phyloP scores from a whole-genome alignment of 169 alveolate genomes.

The Cryptosporidium sp. region DNA sequence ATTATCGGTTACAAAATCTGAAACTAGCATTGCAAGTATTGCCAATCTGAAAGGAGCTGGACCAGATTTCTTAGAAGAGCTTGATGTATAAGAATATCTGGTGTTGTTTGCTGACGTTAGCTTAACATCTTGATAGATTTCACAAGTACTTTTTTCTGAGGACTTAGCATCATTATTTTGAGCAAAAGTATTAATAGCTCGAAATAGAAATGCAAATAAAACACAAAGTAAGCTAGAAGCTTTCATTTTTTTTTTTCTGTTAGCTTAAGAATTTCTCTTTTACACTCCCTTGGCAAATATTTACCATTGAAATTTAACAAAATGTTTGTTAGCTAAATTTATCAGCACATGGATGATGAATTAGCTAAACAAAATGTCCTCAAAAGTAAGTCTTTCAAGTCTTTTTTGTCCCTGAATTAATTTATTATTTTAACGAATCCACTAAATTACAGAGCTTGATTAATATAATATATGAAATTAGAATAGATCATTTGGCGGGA shows the following conservation, averaged over 20 bases:
- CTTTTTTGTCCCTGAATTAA: neutral
- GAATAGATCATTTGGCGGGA: conserved; percentile 74
- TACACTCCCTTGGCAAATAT: neutral
- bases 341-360: neutral
- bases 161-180: neutral
- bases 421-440: neutral
- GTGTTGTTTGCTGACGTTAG: neutral
- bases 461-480: neutral
- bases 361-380: neutral
- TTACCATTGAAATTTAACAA: neutral
- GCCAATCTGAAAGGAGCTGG: conserved; percentile 72
- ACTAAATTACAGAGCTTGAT: neutral
- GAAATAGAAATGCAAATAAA: neutral
- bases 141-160: conserved; percentile 10
- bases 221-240: neutral
- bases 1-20: conserved; percentile 35
- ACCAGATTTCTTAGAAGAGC: neutral
- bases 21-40: conserved; percentile 35
- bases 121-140: neutral
- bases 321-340: neutral
- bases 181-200: neutral
- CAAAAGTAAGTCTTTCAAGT: neutral
- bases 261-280: neutral
- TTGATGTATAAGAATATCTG: conserved; percentile 27
- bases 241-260: neutral